Evolutionary conservation across 139 green algal species (phyloP), one percentile per base, ranked within the genome.

Genomic region (Gonium pectorale): DNA sequence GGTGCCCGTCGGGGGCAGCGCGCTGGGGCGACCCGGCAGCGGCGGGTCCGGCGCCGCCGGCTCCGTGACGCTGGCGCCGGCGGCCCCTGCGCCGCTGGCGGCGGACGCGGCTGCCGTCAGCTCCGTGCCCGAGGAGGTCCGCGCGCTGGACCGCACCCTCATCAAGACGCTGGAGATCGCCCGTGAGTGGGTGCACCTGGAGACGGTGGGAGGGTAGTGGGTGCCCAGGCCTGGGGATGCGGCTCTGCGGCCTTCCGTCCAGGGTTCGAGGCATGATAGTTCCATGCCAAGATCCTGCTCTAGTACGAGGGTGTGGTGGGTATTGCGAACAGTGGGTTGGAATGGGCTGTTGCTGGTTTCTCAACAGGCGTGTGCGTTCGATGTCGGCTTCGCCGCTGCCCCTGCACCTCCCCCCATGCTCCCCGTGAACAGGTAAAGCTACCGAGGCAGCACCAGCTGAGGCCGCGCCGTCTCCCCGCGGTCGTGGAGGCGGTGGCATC

Each of bases 141-240:
- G 31, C 15, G 79, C 79, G 64, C 46, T 85, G 64, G 79, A 85
- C 29, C 33, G 64, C 6, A 85, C 64, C 27, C 49, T 85, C 33
- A 54, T 75, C 15, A 77, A 67, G 46, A 78, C 79, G 19, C 66
- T 85, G 46, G 64, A 85, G 27, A 27, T 78, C 41, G 49, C 79
- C 7, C 64, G 79, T 85, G 51, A 85, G 79, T 43, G 29, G 68
- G 43, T 9, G n/a, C n/a, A n/a, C n/a, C n/a, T n/a, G n/a, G n/a
- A n/a, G n/a, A n/a, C n/a, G n/a, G n/a, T n/a, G n/a, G n/a, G n/a
- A n/a, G n/a, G n/a, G n/a, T n/a, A n/a, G n/a, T n/a, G n/a, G n/a
- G n/a, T n/a, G n/a, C n/a, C n/a, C n/a, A n/a, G n/a, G n/a, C n/a
- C n/a, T n/a, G n/a, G n/a, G n/a, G n/a, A n/a, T n/a, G n/a, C n/a